Percentiles rank a stretch among this genome's conserved stretches.
These are phyloP conservation scores for Trichoderma sp. DNA, from an alignment of 2,329 filamentous ascomycete genomes.

Conservation along the genomic window DNA sequence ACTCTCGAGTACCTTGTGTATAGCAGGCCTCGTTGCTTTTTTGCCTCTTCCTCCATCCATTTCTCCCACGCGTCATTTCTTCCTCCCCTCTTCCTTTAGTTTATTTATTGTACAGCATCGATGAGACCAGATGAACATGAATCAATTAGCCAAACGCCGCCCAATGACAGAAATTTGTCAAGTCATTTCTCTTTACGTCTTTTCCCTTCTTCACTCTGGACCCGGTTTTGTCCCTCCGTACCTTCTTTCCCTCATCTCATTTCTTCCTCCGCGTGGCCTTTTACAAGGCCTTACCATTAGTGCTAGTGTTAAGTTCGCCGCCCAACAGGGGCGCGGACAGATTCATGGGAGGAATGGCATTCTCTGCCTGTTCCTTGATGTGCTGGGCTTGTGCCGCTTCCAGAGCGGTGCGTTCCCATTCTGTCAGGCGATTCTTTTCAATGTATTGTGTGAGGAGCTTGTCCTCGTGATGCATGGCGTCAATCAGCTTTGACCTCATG, in stretches of 20 bases:
- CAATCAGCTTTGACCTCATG: constrained; percentile 64
- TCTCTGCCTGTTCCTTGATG: constrained; percentile 32
- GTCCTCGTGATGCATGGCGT: constrained; percentile 73
- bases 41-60: neutral
- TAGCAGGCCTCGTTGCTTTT: neutral
- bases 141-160: constrained; percentile 19
- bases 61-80: neutral
- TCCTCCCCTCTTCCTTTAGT: neutral
- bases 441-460: constrained; percentile 62
- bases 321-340: neutral
- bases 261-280: neutral
- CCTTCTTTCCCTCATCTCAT: neutral
- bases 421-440: constrained; percentile 64
- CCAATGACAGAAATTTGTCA: constrained; percentile 20
- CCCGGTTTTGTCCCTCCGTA: neutral
- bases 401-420: constrained; percentile 56
- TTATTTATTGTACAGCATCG: constrained; percentile 19
- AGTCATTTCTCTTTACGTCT: constrained; percentile 18
- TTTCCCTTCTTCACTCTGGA: neutral
- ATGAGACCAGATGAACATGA: constrained; percentile 17
- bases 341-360: constrained; percentile 16
- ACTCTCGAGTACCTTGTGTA: constrained; percentile 2
- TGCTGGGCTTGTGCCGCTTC: constrained; percentile 39
- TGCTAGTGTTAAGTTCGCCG: neutral
- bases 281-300: constrained; percentile 3